These are phyloP conservation scores for Penicillium hordei DNA, from an alignment of 2,329 filamentous ascomycete species.

Conservation along the genomic window DNA sequence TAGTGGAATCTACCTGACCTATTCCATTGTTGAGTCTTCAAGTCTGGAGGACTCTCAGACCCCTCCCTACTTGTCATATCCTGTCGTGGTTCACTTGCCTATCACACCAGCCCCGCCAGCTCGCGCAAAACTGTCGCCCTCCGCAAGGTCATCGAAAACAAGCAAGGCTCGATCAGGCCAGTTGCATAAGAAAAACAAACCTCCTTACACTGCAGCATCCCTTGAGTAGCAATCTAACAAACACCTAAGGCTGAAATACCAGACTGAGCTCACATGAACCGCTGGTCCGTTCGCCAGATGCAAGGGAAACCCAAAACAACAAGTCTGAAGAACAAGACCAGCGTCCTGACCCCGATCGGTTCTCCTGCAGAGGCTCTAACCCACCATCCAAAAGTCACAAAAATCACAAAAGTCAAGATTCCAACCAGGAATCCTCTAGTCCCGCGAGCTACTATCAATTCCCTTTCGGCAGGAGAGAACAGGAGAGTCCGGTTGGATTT, in stretches of 20 bases:
- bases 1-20: neutral
- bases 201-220: constrained; percentile 20
- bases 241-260: neutral
- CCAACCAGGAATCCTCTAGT: neutral
- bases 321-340: neutral
- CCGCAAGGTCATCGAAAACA: neutral
- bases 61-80: neutral
- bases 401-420: neutral
- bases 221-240: constrained; percentile 8
- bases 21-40: neutral
- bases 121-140: neutral
- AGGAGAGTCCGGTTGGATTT: neutral
- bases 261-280: constrained; percentile 15
- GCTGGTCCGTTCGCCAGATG: constrained; percentile 24
- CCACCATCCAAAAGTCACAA: neutral
- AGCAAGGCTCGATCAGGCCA: neutral
- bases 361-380: neutral
- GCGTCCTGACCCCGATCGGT: neutral
- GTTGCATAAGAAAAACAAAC: constrained; percentile 9
- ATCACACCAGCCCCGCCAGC: neutral
- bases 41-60: neutral
- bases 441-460: neutral
- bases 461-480: neutral
- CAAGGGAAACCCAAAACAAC: constrained; percentile 15
- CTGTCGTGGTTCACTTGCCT: neutral